These are phyloP conservation scores for Nepenthes alata DNA, from an alignment of 179 eudicot genomes.

Conservation along the genomic window DNA sequence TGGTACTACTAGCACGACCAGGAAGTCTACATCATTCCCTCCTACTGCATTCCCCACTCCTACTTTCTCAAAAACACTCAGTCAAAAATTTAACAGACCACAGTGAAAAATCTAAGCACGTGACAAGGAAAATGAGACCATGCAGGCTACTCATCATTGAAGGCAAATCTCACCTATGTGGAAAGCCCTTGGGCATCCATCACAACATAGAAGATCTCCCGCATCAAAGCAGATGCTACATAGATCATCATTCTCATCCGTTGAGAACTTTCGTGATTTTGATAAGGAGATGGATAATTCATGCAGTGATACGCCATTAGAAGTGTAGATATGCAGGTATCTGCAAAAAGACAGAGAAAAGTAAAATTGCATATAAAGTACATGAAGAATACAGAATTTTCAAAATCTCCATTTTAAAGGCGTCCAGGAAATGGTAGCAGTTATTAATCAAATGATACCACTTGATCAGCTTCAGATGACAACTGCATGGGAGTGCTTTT, in stretches of 20 bases:
- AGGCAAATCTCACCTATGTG: conserved; percentile 19
- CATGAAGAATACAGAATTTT: not conserved
- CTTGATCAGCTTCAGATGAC: no score
- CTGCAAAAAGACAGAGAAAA: conserved; percentile 14
- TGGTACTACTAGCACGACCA: no score
- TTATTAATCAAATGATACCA: no score
- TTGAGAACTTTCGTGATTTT: conserved; percentile 13
- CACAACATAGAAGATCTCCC: conserved; percentile 30
- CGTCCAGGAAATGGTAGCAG: no score
- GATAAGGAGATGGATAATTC: conserved; percentile 19
- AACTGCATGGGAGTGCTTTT: no score
- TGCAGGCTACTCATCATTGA: not conserved
- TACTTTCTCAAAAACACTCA: not conserved
- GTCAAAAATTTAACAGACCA: not conserved
- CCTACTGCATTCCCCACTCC: no score
- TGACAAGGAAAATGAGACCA: not conserved
- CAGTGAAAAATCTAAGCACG: not conserved
- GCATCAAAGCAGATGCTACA: conserved; percentile 21
- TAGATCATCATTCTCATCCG: conserved; percentile 29
- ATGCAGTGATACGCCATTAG: conserved; percentile 29
- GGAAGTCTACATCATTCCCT: no score
- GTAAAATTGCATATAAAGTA: not conserved
- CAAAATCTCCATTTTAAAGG: no score
- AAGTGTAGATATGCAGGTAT: conserved; percentile 32
- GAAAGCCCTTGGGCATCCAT: conserved; percentile 39